Base-by-base conservation (phyloP, 2,329 filamentous ascomycete genomes). In the Fusarium beomiforme region DNA sequence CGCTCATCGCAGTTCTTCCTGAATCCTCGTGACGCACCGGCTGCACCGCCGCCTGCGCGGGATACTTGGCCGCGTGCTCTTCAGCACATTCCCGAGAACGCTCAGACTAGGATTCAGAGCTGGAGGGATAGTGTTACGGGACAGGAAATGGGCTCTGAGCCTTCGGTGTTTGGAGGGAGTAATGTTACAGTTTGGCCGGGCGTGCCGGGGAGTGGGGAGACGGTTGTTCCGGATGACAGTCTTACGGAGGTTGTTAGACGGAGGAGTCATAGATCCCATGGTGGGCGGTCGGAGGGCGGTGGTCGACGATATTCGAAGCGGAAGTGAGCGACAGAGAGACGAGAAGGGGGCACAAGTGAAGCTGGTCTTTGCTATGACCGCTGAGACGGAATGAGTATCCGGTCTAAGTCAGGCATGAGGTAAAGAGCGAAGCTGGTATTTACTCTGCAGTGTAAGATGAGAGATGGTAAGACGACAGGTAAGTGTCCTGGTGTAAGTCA, bases 101-200 rank as follows among this genome's bases (percentile, higher is more conserved):
- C 39, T 17, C 24, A 50, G 19, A 43, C 8, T 14, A 67, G 55
- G 21, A 60, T 66, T 6, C 19, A 53, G 11, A 39, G 13, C 5
- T 70, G 67, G 66, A 62, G 66, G 7, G 42, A 61, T 8, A 34
- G 31, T 5, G 29, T 57, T 7, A 34, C 62, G 12, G 50, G 42
- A 6, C 12, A 56, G n/a, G 26, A 9, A 9, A 21, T 17, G 24
- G 36, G 26, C 6, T 36, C 31, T 19, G 53, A 54, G 23, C n/a
- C 37, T 3, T 70, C 66, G 8, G 44, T 41, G n/a, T 55, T 61
- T 26, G 51, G 46, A 6, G 64, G 37, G 3, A 69, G 66, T 26
- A 31, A 59, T 42, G 55, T 56, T 19, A 69, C 67, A 11, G 41
- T 54, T 11, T 69, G 65, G 65, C 65, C 65, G 26, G 58, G 61